These are phyloP conservation scores for Quillaja saponaria DNA, from an alignment of 306 rosid genomes.

Conservation along the genomic window DNA sequence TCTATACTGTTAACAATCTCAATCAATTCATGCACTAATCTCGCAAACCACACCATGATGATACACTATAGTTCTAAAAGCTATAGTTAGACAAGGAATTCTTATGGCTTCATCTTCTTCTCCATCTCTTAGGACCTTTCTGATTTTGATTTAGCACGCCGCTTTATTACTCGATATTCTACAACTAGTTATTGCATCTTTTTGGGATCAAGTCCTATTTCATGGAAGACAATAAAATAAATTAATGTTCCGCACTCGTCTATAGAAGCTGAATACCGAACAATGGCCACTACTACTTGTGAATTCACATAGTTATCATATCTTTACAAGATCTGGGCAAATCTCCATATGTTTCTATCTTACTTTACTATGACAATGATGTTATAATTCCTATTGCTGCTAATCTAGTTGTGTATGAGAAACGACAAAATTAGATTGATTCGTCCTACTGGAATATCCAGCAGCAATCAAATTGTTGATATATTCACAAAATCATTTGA, in stretches of 20 bases:
- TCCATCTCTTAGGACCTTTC: neutral
- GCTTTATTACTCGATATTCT: neutral
- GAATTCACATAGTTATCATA: neutral
- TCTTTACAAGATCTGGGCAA: neutral
- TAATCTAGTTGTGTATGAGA: neutral
- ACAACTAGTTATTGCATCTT: neutral
- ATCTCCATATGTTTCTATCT: neutral
- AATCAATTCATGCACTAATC: neutral
- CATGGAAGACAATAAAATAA: too few species aligned
- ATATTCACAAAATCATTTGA: too few species aligned
- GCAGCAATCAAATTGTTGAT: too few species aligned
- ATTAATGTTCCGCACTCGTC: too few species aligned
- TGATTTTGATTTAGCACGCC: neutral
- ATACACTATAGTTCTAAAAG: neutral
- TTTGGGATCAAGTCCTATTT: neutral
- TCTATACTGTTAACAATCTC: neutral
- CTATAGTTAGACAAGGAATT: neutral
- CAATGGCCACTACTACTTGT: neutral
- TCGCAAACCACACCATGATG: neutral
- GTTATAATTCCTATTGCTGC: neutral
- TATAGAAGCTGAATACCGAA: too few species aligned
- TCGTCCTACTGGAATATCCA: too few species aligned
- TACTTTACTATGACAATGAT: neutral
- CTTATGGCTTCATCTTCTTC: neutral
- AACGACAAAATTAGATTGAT: neutral